Evolutionary conservation across 345 rosid species (phyloP).

Genomic region (Physaria fendleri): DNA sequence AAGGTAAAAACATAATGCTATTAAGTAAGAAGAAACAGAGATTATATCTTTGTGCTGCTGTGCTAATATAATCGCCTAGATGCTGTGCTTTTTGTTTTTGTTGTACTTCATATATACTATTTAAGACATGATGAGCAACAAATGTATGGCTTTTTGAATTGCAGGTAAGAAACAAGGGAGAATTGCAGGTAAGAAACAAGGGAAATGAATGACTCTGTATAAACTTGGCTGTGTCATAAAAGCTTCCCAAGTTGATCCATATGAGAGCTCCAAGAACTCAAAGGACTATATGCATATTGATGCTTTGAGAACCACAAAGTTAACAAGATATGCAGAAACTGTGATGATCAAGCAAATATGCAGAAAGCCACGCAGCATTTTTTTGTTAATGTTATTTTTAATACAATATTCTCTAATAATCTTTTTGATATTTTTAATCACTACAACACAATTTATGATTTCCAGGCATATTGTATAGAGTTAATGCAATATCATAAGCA

Average conservation of each 20-base stretch:
- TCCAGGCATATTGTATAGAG: conserved; percentile 16
- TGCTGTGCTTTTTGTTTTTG: background rate
- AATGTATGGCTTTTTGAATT: conserved; percentile 15
- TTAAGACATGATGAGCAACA: conserved; percentile 3
- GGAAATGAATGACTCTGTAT: conserved; percentile 42
- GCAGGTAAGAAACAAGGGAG: conserved; percentile 53
- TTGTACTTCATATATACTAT: background rate
- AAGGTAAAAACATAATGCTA: conserved; percentile 44
- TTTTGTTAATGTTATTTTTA: background rate
- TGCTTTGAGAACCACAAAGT: background rate
- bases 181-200: conserved; percentile 48
- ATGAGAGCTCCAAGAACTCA: conserved; percentile 11
- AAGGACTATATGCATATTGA: background rate
- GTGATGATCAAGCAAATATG: conserved; percentile 15
- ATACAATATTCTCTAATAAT: background rate
- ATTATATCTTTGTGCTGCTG: background rate
- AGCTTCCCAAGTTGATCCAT: conserved; percentile 11
- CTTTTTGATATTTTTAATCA: conserved; percentile 4
- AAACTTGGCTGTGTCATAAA: conserved; percentile 9
- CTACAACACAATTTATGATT: background rate
- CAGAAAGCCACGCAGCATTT: conserved; percentile 9
- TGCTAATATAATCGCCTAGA: background rate
- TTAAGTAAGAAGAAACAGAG: background rate
- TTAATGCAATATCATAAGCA: background rate
- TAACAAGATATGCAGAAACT: background rate